phyloP scores from a whole-genome alignment of 2,329 filamentous ascomycete species.

The Penicillium polonicum region DNA sequence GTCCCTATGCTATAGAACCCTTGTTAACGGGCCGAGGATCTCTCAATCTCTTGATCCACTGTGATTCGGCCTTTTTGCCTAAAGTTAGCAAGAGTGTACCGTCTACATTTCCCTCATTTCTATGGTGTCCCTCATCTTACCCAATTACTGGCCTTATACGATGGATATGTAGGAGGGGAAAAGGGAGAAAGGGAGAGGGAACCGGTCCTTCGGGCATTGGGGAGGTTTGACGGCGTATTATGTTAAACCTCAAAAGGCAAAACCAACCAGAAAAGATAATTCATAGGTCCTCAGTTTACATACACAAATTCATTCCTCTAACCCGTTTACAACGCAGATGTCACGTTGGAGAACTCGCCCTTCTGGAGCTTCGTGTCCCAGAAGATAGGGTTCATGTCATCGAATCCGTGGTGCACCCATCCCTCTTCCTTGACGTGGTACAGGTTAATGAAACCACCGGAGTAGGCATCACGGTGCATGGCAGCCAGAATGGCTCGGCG shows the following conservation, averaged over 20 bases:
- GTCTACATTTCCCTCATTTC: too few species aligned
- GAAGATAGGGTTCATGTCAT: slow-evolving; percentile 97
- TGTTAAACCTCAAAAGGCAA: not conserved
- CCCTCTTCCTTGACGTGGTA: slow-evolving; percentile 99
- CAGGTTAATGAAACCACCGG: slow-evolving; percentile 95
- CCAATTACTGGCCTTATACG: too few species aligned
- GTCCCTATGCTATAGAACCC: too few species aligned
- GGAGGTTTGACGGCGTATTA: not conserved
- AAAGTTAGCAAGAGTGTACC: too few species aligned
- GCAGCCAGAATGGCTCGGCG: slow-evolving; percentile 91
- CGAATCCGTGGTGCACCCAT: slow-evolving; percentile 99
- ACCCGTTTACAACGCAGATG: slow-evolving; percentile 59
- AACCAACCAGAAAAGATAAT: not conserved
- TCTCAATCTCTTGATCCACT: too few species aligned
- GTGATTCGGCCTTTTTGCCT: too few species aligned
- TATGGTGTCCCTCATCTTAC: too few species aligned
- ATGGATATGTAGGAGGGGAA: too few species aligned
- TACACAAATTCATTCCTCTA: slow-evolving; percentile 12
- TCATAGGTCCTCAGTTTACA: not conserved
- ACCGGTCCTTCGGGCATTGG: too few species aligned
- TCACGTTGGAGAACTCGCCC: slow-evolving; percentile 97
- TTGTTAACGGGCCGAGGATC: too few species aligned
- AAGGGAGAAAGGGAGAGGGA: too few species aligned
- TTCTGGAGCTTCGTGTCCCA: slow-evolving; percentile 99
- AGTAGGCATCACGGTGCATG: slow-evolving; percentile 97